A percentile compares a stretch with the other conserved stretches of the same genome.
These are phyloP conservation scores for Trametes coccinea DNA, from an alignment of 768 basidiomycete species.

Conservation along the genomic window DNA sequence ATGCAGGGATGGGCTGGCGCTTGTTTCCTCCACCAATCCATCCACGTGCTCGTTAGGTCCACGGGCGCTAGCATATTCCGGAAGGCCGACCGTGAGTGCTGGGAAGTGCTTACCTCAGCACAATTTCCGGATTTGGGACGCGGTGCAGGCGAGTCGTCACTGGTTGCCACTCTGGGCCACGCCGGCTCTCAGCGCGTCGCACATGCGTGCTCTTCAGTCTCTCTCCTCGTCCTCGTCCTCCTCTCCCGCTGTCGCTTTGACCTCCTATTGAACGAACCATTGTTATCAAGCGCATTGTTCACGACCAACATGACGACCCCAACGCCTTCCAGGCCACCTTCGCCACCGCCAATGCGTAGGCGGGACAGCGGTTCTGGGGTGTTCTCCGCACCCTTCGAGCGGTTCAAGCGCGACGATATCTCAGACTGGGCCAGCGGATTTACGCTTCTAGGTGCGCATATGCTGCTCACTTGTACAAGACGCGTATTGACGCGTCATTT, in stretches of 20 bases:
- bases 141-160: conserved; percentile 5
- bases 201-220: conserved; percentile 9
- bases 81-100: neutral
- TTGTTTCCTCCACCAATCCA: conserved; percentile 10
- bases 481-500: conserved; percentile 12
- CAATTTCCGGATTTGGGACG: conserved; percentile 5
- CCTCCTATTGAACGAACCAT: neutral
- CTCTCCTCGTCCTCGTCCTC: neutral
- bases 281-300: neutral
- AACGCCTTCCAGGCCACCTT: conserved; percentile 38
- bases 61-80: neutral
- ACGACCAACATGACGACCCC: conserved; percentile 17
- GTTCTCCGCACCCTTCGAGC: conserved; percentile 72
- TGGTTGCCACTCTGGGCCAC: conserved; percentile 14
- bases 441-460: conserved; percentile 72
- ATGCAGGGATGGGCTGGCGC: neutral
- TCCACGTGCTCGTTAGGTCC: conserved; percentile 9
- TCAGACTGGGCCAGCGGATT: conserved; percentile 81
- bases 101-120: neutral
- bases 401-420: conserved; percentile 71
- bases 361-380: conserved; percentile 45
- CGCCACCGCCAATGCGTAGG: conserved; percentile 33
- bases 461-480: neutral
- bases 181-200: conserved; percentile 20
- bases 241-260: conserved; percentile 11